Evolutionary conservation across 1,284 basidiomycete species (phyloP).

Genomic region (Athelia psychrophila): DNA sequence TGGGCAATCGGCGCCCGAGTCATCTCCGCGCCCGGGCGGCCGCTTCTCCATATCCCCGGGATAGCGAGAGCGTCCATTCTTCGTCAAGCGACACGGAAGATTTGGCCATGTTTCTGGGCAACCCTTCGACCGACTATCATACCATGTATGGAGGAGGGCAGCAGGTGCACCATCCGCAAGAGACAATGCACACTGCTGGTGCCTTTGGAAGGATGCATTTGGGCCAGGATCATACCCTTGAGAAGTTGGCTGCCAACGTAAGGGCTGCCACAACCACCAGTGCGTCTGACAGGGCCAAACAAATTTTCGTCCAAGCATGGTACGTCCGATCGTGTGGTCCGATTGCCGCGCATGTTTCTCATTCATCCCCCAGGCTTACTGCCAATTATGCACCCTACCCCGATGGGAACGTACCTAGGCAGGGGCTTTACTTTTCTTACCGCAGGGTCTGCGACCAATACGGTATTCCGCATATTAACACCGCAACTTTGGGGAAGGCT

Average conservation of each 20-base stretch:
- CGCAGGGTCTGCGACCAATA: slow-evolving; percentile 87
- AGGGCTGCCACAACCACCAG: slow-evolving; percentile 85
- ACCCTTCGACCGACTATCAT: slow-evolving; percentile 56
- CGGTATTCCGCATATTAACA: slow-evolving; percentile 90
- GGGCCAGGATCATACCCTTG: slow-evolving; percentile 71
- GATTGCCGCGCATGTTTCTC: slow-evolving; percentile 16
- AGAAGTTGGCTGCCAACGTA: slow-evolving; percentile 83
- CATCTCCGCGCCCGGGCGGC: slow-evolving; percentile 75
- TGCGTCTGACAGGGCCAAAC: slow-evolving; percentile 83
- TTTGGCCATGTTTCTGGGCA: slow-evolving; percentile 69
- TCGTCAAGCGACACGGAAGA: slow-evolving; percentile 84
- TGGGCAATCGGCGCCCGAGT: slow-evolving; percentile 66
- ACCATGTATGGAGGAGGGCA: slow-evolving; percentile 47
- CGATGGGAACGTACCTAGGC: slow-evolving; percentile 84
- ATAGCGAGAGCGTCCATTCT: slow-evolving; percentile 80
- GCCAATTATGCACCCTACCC: slow-evolving; percentile 88
- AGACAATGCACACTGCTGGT: slow-evolving; percentile 61
- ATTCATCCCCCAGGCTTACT: slow-evolving; percentile 58
- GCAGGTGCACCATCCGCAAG: slow-evolving; percentile 45
- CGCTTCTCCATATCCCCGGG: slow-evolving; percentile 78
- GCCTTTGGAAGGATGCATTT: slow-evolving; percentile 74
- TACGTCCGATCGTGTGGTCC: slow-evolving; percentile 32
- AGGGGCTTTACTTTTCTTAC: slow-evolving; percentile 90
- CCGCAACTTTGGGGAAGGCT: slow-evolving; percentile 91
- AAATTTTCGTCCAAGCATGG: slow-evolving; percentile 90